These are phyloP conservation scores for Poteriospumella lacustris DNA, from an alignment of 108 stramenopile genomes.

Conservation along the genomic window DNA sequence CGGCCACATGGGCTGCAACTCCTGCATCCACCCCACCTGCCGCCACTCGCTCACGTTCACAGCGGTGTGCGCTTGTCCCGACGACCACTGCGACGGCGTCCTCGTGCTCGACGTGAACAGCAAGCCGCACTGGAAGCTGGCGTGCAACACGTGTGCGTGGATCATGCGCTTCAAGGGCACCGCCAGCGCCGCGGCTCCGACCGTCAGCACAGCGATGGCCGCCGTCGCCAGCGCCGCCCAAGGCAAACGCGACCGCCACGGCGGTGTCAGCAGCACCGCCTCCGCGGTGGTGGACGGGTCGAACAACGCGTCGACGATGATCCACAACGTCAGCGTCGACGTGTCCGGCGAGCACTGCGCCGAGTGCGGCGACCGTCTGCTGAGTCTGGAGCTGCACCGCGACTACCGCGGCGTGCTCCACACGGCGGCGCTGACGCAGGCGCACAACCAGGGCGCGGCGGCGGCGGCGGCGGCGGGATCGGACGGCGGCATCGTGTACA, in stretches of 20 bases:
- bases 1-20: conserved; percentile 32
- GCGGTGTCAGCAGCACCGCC: not conserved
- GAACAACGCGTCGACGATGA: not conserved
- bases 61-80: conserved; percentile 25
- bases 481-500: not conserved
- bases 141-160: conserved; percentile 17
- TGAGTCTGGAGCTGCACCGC: not conserved
- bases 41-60: conserved; percentile 20
- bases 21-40: conserved; percentile 30
- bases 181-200: not conserved
- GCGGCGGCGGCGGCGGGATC: too few species aligned
- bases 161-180: conserved; percentile 21
- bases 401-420: not conserved
- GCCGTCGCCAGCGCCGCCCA: not conserved
- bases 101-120: conserved; percentile 21
- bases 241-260: not conserved
- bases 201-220: not conserved
- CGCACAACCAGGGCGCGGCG: not conserved
- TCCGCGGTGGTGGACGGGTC: not conserved
- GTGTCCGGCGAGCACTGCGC: too few species aligned
- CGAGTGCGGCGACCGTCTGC: too few species aligned
- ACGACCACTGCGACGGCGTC: conserved; percentile 19
- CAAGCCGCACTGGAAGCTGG: conserved; percentile 28
- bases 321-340: not conserved
- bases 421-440: not conserved